These are phyloP conservation scores for Starmerella vaccinii DNA, from an alignment of 805 yeast species.

Conservation along the genomic window DNA sequence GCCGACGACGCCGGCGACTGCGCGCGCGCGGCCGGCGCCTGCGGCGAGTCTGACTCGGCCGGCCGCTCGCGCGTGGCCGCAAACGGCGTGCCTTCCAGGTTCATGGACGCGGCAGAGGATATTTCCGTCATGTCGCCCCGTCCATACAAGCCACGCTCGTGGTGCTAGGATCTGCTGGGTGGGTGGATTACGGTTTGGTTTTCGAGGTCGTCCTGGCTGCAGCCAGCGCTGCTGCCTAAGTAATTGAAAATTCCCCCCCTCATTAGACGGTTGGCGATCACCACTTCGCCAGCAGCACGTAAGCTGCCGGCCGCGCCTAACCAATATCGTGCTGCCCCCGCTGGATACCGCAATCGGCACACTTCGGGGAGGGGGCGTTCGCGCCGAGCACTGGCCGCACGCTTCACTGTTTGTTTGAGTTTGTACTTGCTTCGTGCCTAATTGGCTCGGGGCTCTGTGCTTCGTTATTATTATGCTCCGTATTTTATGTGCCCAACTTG, in stretches of 20 bases:
- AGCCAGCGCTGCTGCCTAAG: conserved; percentile 6
- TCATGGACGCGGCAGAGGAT: conserved; percentile 1
- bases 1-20: conserved; percentile 3
- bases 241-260: conserved; percentile 7
- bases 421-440: no score
- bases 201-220: not conserved
- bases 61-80: not conserved
- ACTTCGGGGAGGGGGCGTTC: no score
- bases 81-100: not conserved
- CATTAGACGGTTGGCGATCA: conserved; percentile 5
- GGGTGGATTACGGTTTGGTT: not conserved
- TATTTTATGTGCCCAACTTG: no score
- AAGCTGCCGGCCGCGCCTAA: conserved; percentile 3
- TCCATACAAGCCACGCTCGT: not conserved
- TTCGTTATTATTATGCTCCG: no score
- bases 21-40: not conserved
- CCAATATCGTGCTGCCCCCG: conserved; percentile 6
- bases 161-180: not conserved
- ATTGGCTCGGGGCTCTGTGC: no score
- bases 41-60: not conserved
- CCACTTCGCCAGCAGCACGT: conserved; percentile 3
- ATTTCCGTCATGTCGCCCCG: not conserved
- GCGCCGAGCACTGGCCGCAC: no score
- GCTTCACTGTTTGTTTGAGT: not conserved
- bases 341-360: no score